Base-by-base conservation (phyloP, 2,329 filamentous ascomycete species). In the Alternaria arbusti region DNA sequence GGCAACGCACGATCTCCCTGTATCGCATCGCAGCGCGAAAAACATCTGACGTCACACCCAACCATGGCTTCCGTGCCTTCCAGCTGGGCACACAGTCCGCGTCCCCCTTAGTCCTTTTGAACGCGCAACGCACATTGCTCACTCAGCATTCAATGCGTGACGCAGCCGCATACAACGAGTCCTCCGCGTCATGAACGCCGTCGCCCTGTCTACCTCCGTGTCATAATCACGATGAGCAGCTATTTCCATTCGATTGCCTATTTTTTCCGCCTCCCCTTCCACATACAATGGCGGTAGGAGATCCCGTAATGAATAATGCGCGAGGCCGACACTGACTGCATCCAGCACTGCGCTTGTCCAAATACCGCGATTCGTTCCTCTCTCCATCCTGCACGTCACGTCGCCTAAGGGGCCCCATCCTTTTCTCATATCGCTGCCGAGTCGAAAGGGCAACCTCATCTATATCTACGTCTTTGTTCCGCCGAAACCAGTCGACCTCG, bases 401-500 rank as follows among this genome's bases (percentile, higher is more conserved):
- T 78, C 76, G 40, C 79, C 79, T 2, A 72, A 78, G 67, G 80
- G 80, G 15, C 80, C 81, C n/a, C 78, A 81, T 47, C 81, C 81
- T 1, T 81, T 82, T 63, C 66, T 80, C 26, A 70, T 82, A 46
- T 74, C 80, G 25, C 73, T 83, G 5, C 80, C 80, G 26, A 81
- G 79, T 49, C 74, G 81, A 5, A 78, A 75, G 60, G 71, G 74
- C 54, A 67, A 75, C 51, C 74, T 71, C 49, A 82, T 83, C 25
- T 77, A 80, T 6, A 67, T 80, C 23, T 82, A 82, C 63, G 74
- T 82, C 26, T 83, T 82, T 65, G 69, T 82, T 7, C 81, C 81
- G n/a, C 76, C 80, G 0, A 67, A 62, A 13, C 75, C 76, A 6
- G 73, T 80, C 54, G 68, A 74, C 50, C 57, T 71, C n/a, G 67